Evolutionary conservation across 129 eudicot species (phyloP), one percentile per base, ranked within the genome.

Genomic region (Apium graveolens): DNA sequence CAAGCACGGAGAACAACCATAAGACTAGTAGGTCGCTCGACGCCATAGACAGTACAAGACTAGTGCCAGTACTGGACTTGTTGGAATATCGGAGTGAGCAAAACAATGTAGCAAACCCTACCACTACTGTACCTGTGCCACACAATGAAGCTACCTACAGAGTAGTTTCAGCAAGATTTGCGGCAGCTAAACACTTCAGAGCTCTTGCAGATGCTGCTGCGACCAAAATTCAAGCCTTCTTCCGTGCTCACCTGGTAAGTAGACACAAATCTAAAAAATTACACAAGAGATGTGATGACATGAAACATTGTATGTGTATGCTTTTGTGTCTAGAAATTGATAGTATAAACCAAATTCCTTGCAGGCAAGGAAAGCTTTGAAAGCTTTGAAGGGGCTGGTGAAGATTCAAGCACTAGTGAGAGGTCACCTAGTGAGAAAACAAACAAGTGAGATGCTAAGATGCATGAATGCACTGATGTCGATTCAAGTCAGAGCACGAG

Each of bases 361-460:
- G 41, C 82, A 92, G 97, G 96, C 97, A 53, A 81, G 96, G 24
- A 90, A 80, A 77, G 97, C 97, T 6, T 76, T 90, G 82, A 75
- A 87, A 17, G 97, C 97, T 41, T 69, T 92, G 76, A 91, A 82
- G 72, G 96, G 89, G 49, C 79, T 92, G n/a, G 96, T 92, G 77
- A 92, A 88, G 86, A 80, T 90, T 78, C 97, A 92, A 83, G 97
- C 97, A 21, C 76, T 88, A 2, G 96, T 87, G 53, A 87, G 96
- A 70, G 97, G 97, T 20, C 84, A 87, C 80, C 76, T 87, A 81
- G 97, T 92, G 34, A 90, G 97, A 70, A 92, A 90, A 79, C 87
- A 82, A 60, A 89, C 89, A 41, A 75, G 84, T 20, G 73, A 85
- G 18, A 83, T 87, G 81, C 73, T 92, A 29, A 80, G 91, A 78